A percentile compares a stretch with the other conserved stretches of the same genome.
Evolutionary conservation across 2,329 filamentous ascomycete genomes (phyloP).

Genomic region (Escovopsis sp.): DNA sequence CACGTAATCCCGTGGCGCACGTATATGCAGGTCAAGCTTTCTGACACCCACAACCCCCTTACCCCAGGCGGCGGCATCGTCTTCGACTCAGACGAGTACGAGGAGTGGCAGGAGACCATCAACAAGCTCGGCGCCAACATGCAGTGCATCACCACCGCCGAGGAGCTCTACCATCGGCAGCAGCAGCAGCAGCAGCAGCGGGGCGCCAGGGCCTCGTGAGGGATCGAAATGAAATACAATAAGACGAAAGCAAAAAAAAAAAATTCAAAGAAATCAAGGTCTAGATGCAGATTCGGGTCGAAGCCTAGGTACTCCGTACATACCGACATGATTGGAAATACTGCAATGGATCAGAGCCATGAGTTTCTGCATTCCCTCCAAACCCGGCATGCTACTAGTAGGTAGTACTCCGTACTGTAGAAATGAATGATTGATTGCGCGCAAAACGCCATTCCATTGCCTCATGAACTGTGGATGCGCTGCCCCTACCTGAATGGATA

Average conservation of each 20-base stretch:
- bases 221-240: neutral
- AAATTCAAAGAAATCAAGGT: neutral
- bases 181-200: constrained; percentile 11
- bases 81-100: constrained; percentile 82
- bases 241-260: neutral
- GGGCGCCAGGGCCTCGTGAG: neutral
- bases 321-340: too few relatives aligned
- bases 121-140: constrained; percentile 92
- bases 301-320: too few relatives aligned
- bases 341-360: too few relatives aligned
- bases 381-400: too few relatives aligned
- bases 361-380: too few relatives aligned
- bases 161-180: constrained; percentile 42
- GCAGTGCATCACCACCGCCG: constrained; percentile 72
- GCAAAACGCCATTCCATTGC: too few relatives aligned
- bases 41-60: constrained; percentile 5
- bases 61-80: constrained; percentile 66
- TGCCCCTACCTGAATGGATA: too few relatives aligned
- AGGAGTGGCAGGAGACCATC: constrained; percentile 87
- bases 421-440: too few relatives aligned
- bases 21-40: too few relatives aligned
- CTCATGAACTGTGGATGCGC: too few relatives aligned
- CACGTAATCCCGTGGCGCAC: neutral
- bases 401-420: too few relatives aligned
- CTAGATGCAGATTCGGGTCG: too few relatives aligned